A percentile compares a stretch with the other conserved stretches of the same genome.
These are phyloP conservation scores for Termitomyces sp. DNA, from an alignment of 768 basidiomycete species.

Conservation along the genomic window DNA sequence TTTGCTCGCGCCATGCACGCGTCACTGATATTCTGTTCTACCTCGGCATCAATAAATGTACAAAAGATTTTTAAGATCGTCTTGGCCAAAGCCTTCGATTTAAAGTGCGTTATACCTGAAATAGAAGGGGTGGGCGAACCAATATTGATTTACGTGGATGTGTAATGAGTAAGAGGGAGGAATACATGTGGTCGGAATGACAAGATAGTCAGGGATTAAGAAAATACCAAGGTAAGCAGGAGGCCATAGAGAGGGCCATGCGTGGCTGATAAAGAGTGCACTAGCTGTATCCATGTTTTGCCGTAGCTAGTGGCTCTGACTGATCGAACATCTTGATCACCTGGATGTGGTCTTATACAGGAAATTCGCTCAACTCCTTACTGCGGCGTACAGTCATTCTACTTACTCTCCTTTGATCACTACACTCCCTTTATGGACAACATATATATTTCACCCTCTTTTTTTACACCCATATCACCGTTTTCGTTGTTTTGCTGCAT, in stretches of 20 bases:
- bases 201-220: slow-evolving; percentile 18
- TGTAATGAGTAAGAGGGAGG: slow-evolving; percentile 33
- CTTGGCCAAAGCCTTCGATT: slow-evolving; percentile 93
- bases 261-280: background rate
- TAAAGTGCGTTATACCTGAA: slow-evolving; percentile 98
- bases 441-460: slow-evolving; percentile 14
- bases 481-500: slow-evolving; percentile 36
- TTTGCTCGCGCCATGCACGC: slow-evolving; percentile 99
- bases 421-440: slow-evolving; percentile 17
- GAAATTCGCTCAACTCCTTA: background rate
- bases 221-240: slow-evolving; percentile 27
- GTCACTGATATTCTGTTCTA: slow-evolving; percentile 98
- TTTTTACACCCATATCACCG: slow-evolving; percentile 29
- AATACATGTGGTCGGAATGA: slow-evolving; percentile 10
- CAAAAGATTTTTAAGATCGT: slow-evolving; percentile 99
- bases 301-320: background rate
- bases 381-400: slow-evolving; percentile 10
- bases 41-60: slow-evolving; percentile 97
- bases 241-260: background rate
- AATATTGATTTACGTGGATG: slow-evolving; percentile 88
- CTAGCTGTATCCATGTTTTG: slow-evolving; percentile 3
- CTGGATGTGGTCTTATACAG: background rate
- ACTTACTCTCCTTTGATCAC: slow-evolving; percentile 11
- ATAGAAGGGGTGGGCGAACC: slow-evolving; percentile 97
- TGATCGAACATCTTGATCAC: background rate